A percentile compares a stretch with the other conserved stretches of the same genome.
Conservation (phyloP, 1,284 basidiomycete genomes). For the Papiliotrema fonsecae region DNA sequence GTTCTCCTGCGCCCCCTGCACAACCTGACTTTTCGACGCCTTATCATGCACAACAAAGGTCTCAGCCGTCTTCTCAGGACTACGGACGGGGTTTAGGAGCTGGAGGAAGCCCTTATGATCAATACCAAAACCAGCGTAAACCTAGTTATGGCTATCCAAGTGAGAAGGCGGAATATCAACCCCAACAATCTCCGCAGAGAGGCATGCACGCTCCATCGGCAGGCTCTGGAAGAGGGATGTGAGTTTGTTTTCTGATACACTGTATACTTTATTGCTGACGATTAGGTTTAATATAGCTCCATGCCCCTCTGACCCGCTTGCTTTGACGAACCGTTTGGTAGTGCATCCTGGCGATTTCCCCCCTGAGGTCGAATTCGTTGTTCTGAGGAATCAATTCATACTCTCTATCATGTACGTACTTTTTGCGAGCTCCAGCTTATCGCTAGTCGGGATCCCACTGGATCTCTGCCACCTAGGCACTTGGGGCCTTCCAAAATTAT, state of each 20-base stretch:
- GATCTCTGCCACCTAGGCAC: conserved; percentile 58
- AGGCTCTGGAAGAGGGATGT: conserved; percentile 29
- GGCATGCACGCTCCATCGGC: conserved; percentile 9
- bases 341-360: conserved; percentile 71
- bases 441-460: conserved; percentile 68
- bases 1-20: conserved; percentile 24
- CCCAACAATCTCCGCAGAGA: conserved; percentile 1
- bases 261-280: background rate
- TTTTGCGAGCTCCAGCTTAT: background rate
- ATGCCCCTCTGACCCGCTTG: conserved; percentile 54
- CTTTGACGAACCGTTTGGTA: conserved; percentile 74
- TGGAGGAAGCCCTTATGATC: background rate
- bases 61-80: too few species aligned
- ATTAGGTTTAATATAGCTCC: conserved; percentile 45
- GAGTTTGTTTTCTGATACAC: conserved; percentile 13
- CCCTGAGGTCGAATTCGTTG: conserved; percentile 61
- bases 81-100: conserved; percentile 6
- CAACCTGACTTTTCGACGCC: conserved; percentile 14
- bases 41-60: too few species aligned
- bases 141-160: conserved; percentile 2
- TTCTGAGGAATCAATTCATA: conserved; percentile 64
- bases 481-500: conserved; percentile 55
- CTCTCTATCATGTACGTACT: conserved; percentile 65
- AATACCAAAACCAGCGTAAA: conserved; percentile 4
- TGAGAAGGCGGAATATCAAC: conserved; percentile 27